phyloP scores from a whole-genome alignment of 83 land plant species.

The Picea abies region DNA sequence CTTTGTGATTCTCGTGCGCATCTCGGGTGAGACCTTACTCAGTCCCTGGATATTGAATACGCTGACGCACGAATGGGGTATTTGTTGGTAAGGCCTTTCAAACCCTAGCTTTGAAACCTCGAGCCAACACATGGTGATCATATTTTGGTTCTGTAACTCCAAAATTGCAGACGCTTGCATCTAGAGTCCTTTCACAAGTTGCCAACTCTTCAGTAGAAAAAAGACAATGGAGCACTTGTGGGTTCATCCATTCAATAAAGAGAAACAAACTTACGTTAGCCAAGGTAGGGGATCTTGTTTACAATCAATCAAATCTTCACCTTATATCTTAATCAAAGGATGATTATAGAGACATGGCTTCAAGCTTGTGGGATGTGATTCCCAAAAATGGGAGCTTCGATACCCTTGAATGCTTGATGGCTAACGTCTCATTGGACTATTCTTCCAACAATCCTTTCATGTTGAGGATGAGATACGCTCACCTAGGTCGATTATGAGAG shows the following conservation, averaged over 20 bases:
- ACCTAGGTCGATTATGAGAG: not conserved
- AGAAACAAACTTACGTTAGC: not conserved
- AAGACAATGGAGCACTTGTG: not conserved
- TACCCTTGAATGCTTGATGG: not conserved
- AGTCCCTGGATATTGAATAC: too few relatives aligned
- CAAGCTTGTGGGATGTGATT: not conserved
- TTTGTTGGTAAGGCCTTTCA: too few relatives aligned
- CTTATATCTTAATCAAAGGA: slow-evolving; percentile 1
- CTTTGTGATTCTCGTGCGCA: too few relatives aligned
- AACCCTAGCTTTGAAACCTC: too few relatives aligned
- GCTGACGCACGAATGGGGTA: too few relatives aligned
- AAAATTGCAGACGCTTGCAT: too few relatives aligned
- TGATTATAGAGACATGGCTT: not conserved
- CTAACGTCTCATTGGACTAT: not conserved
- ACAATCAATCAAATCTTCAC: not conserved
- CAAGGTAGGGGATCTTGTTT: not conserved
- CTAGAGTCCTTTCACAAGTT: not conserved
- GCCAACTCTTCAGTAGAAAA: not conserved
- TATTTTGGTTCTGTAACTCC: not conserved
- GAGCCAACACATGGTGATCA: not conserved
- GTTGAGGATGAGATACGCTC: not conserved
- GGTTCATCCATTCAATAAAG: not conserved
- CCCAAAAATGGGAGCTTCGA: not conserved
- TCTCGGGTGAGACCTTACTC: too few relatives aligned
- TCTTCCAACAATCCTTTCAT: not conserved